phyloP scores from a whole-genome alignment of 805 yeast species.

The Sugiyamaella qingdaonensis region DNA sequence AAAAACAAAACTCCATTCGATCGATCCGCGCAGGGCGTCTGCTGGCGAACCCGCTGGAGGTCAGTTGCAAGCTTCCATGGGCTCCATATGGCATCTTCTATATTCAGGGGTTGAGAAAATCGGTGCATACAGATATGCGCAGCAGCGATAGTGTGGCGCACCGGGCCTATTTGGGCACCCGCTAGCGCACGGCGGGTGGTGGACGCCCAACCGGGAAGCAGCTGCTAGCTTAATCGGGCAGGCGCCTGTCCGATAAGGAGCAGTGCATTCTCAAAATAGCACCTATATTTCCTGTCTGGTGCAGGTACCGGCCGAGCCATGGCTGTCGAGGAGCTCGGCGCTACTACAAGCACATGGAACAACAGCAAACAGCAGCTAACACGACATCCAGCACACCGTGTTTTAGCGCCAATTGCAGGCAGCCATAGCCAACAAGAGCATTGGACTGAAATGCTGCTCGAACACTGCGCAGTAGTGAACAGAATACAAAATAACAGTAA shows the following conservation, averaged over 20 bases:
- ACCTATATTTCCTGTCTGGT: neutral
- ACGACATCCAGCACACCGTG: neutral
- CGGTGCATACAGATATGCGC: neutral
- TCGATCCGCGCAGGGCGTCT: neutral
- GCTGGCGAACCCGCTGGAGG: neutral
- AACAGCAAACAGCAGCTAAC: too few species aligned
- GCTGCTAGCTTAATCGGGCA: conserved; percentile 2
- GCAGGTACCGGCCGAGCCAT: neutral
- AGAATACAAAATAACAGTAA: too few species aligned
- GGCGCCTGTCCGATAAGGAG: neutral
- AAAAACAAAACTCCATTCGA: neutral
- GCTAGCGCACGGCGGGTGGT: neutral
- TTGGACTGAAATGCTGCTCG: neutral
- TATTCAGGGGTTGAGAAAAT: neutral
- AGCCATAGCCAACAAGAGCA: neutral
- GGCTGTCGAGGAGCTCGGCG: neutral
- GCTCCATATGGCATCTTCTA: neutral
- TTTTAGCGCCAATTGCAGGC: neutral
- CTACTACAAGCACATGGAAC: neutral
- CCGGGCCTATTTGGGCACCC: neutral
- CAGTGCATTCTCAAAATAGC: neutral
- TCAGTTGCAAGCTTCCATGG: neutral
- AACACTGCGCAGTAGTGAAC: too few species aligned
- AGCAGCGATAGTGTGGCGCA: neutral
- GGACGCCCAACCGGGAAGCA: neutral